phyloP scores from a whole-genome alignment of 495 filamentous ascomycete genomes.

The Neurospora pannonica region DNA sequence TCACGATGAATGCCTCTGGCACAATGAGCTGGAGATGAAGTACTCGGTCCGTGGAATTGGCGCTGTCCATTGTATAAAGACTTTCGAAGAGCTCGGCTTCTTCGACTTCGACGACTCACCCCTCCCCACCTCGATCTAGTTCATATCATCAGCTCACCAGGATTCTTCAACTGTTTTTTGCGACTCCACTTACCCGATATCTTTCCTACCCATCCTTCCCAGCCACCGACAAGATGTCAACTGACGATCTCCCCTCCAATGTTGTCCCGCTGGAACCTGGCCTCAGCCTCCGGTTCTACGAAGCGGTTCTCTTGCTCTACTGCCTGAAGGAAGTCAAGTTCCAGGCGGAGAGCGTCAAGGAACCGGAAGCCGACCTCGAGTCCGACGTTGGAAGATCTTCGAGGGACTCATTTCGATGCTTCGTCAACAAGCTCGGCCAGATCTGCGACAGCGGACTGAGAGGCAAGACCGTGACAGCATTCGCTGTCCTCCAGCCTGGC shows the following conservation, averaged over 20 bases:
- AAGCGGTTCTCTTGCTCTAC: slow-evolving; percentile 7
- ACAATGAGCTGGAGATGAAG: not conserved
- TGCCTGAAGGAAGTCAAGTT: slow-evolving; percentile 4
- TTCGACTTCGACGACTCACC: not conserved
- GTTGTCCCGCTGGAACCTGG: not conserved
- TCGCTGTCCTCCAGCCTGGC: slow-evolving; percentile 9
- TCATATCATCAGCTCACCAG: not conserved
- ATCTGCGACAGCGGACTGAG: slow-evolving; percentile 13
- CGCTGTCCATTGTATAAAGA: not conserved
- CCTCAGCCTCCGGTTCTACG: slow-evolving; percentile 14
- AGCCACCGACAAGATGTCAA: not conserved
- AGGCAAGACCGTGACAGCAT: slow-evolving; percentile 14
- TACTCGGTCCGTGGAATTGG: not conserved
- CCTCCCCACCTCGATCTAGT: not conserved
- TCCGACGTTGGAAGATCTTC: not conserved
- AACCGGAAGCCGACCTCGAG: slow-evolving; percentile 10
- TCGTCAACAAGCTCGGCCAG: slow-evolving; percentile 20
- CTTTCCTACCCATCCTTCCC: not conserved
- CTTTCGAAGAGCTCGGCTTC: not conserved
- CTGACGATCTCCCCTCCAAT: not conserved
- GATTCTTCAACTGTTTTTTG: not conserved
- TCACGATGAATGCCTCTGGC: not conserved
- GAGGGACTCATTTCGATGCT: slow-evolving; percentile 7
- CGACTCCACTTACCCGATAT: not conserved
- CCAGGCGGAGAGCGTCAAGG: not conserved